A percentile compares a stretch with the other conserved stretches of the same genome.
Evolutionary conservation across 306 rosid species (phyloP).

Genomic region (Quercus parvula): DNA sequence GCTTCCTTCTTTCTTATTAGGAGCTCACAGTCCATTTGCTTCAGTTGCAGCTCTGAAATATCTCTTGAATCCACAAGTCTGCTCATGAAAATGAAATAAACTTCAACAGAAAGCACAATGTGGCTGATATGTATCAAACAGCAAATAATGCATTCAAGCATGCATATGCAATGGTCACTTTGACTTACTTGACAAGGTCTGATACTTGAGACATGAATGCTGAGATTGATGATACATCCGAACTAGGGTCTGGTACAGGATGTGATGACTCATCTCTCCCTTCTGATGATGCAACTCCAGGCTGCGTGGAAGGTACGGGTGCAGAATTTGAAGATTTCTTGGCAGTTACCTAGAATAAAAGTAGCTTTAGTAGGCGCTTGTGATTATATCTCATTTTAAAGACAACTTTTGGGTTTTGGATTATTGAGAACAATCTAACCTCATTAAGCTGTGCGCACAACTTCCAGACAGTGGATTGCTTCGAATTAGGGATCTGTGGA

Average conservation of each 20-base stretch:
- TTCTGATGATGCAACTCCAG: constrained; percentile 29
- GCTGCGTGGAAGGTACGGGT: constrained; percentile 35
- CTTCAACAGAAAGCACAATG: background rate
- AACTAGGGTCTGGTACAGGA: constrained; percentile 30
- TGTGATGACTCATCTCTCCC: constrained; percentile 38
- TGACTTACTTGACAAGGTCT: constrained; percentile 75
- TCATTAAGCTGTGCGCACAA: constrained; percentile 44
- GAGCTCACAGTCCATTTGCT: constrained; percentile 74
- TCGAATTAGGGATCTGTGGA: constrained; percentile 49
- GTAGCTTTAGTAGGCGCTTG: constrained; percentile 3
- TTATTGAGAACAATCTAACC: constrained; percentile 26
- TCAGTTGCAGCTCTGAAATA: constrained; percentile 75
- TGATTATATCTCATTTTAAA: background rate
- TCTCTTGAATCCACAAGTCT: constrained; percentile 96
- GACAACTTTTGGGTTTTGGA: background rate
- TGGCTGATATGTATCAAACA: constrained; percentile 4
- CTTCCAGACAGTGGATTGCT: constrained; percentile 39
- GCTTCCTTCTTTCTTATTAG: constrained; percentile 78
- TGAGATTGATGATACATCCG: constrained; percentile 49
- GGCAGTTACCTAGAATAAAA: constrained; percentile 38
- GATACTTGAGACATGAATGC: constrained; percentile 83
- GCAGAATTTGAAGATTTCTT: constrained; percentile 64
- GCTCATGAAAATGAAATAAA: constrained; percentile 21
- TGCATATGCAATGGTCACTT: background rate
- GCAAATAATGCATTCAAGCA: background rate